Conservation (phyloP, 371 early-diverging fungal species). For the Gilbertella persicaria region DNA sequence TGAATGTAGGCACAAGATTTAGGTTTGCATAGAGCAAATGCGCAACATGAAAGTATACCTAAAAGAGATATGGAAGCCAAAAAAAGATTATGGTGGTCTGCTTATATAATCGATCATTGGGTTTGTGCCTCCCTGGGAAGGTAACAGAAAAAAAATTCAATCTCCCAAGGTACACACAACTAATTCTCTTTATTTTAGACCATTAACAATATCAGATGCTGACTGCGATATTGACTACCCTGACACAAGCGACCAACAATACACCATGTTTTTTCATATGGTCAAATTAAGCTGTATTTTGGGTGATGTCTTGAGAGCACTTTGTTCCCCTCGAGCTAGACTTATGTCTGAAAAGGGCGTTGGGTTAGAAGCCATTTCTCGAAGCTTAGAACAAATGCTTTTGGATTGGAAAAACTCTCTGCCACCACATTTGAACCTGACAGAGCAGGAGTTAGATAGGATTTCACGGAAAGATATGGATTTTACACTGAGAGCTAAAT, state of each 20-base stretch:
- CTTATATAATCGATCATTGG: slow-evolving; percentile 46
- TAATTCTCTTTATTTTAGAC: slow-evolving; percentile 18
- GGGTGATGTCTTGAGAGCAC: slow-evolving; percentile 33
- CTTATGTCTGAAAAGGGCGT: slow-evolving; percentile 22
- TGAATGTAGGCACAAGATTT: slow-evolving; percentile 39
- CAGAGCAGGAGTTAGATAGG: slow-evolving; percentile 18
- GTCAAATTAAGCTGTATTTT: slow-evolving; percentile 34
- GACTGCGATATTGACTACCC: slow-evolving; percentile 46
- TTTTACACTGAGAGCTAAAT: slow-evolving; percentile 17
- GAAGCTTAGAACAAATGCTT: slow-evolving; percentile 23
- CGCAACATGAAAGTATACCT: slow-evolving; percentile 20
- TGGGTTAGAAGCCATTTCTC: slow-evolving; percentile 26
- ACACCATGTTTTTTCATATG: slow-evolving; percentile 20
- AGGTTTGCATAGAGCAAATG: slow-evolving; percentile 43
- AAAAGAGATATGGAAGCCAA: slow-evolving; percentile 21
- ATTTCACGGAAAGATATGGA: slow-evolving; percentile 18
- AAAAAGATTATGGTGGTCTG: slow-evolving; percentile 49
- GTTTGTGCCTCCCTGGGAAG: slow-evolving; percentile 45
- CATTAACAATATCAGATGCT: slow-evolving; percentile 41
- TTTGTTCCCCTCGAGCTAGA: slow-evolving; percentile 39
- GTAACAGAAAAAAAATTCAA: slow-evolving; percentile 17
- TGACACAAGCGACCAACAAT: slow-evolving; percentile 12
- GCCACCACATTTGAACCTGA: slow-evolving; percentile 22
- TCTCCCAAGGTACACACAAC: not conserved
- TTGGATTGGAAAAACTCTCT: slow-evolving; percentile 30